Conservation (phyloP, 208 protist species). For the Trypanosomatidae sp. region DNA sequence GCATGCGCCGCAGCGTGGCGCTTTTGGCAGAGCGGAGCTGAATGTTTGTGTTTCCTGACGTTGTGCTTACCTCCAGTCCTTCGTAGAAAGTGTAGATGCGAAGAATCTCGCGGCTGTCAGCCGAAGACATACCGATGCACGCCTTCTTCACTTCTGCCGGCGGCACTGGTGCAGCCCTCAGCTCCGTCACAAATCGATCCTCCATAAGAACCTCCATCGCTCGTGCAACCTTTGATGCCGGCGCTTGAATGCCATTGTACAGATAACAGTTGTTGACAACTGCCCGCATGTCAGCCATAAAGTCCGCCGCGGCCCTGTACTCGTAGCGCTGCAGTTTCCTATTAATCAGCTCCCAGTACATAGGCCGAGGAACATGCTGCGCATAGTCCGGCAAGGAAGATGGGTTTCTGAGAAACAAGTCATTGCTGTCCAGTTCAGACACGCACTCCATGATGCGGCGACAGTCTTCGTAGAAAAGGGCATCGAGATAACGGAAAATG, state of each 20-base stretch:
- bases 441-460: slow-evolving; percentile 40
- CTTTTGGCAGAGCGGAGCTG: slow-evolving; percentile 48
- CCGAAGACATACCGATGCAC: slow-evolving; percentile 20
- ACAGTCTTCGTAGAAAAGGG: slow-evolving; percentile 62
- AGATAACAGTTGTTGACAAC: slow-evolving; percentile 84
- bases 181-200: slow-evolving; percentile 75
- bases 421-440: slow-evolving; percentile 33
- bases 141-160: slow-evolving; percentile 37
- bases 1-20: slow-evolving; percentile 69
- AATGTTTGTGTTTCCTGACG: slow-evolving; percentile 32
- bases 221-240: slow-evolving; percentile 43
- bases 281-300: slow-evolving; percentile 82
- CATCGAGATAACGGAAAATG: slow-evolving; percentile 53
- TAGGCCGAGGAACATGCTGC: slow-evolving; percentile 41
- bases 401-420: slow-evolving; percentile 60
- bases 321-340: slow-evolving; percentile 62
- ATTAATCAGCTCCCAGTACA: slow-evolving; percentile 70
- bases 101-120: slow-evolving; percentile 32
- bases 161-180: slow-evolving; percentile 45
- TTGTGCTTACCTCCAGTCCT: slow-evolving; percentile 18
- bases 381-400: slow-evolving; percentile 49
- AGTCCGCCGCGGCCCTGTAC: slow-evolving; percentile 53
- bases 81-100: slow-evolving; percentile 68
- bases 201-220: slow-evolving; percentile 78
- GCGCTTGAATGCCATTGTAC: slow-evolving; percentile 60